A percentile compares a stretch with the other conserved stretches of the same genome.
phyloP scores from a whole-genome alignment of 352 stramenopile genomes.

The Pelagophyceae sp. region DNA sequence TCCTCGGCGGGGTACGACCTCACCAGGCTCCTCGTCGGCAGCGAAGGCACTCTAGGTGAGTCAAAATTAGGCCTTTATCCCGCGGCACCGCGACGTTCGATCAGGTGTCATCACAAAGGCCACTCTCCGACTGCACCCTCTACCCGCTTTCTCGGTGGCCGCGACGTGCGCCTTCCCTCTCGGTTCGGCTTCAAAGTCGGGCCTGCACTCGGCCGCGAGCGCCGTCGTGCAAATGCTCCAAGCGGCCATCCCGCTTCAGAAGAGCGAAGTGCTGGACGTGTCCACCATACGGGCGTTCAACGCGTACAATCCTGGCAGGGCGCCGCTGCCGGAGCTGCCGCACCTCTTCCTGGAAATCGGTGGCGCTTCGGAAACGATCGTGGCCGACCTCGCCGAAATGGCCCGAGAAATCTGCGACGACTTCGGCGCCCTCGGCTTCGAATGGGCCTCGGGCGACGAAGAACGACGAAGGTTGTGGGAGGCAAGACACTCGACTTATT shows the following conservation, averaged over 20 bases:
- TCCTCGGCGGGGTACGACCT: slow-evolving; percentile 93
- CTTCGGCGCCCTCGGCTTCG: slow-evolving; percentile 66
- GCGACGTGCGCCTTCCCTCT: slow-evolving; percentile 37
- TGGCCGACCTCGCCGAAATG: slow-evolving; percentile 71
- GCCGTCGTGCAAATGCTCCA: slow-evolving; percentile 27
- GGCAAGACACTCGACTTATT: slow-evolving; percentile 66
- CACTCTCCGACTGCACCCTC: slow-evolving; percentile 81
- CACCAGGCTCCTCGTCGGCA: slow-evolving; percentile 82
- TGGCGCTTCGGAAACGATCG: slow-evolving; percentile 45
- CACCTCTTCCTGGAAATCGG: slow-evolving; percentile 90
- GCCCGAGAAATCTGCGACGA: slow-evolving; percentile 71
- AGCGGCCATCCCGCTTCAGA: slow-evolving; percentile 43
- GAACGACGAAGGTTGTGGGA: slow-evolving; percentile 50
- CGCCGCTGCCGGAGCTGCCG: slow-evolving; percentile 48
- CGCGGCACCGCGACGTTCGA: too few relatives aligned
- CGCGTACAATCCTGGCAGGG: slow-evolving; percentile 27
- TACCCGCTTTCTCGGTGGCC: slow-evolving; percentile 78
- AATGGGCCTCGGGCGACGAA: slow-evolving; percentile 49
- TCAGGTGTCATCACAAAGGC: slow-evolving; percentile 87
- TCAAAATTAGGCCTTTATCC: too few relatives aligned
- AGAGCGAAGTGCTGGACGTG: slow-evolving; percentile 61
- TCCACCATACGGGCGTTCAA: slow-evolving; percentile 58
- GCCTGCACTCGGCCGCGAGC: slow-evolving; percentile 60
- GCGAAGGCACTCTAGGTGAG: slow-evolving; percentile 87
- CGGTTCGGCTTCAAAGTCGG: slow-evolving; percentile 23